A percentile compares a stretch with the other conserved stretches of the same genome.
Evolutionary conservation across 305 asterid genomes (phyloP).

Genomic region (Fraxinus sp.): DNA sequence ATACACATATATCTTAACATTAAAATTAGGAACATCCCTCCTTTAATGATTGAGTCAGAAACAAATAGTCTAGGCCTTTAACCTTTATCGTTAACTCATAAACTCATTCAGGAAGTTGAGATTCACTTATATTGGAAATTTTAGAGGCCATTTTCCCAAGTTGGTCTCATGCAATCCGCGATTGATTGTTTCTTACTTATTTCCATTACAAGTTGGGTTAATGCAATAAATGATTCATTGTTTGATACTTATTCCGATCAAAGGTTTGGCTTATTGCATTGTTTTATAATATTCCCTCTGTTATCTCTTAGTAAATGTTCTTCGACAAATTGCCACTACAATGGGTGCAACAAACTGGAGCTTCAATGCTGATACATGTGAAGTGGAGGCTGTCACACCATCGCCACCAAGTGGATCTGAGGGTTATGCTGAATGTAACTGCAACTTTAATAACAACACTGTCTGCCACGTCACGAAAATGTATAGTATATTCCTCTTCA

Average conservation of each 20-base stretch:
- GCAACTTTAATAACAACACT: constrained; percentile 48
- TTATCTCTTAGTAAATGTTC: constrained; percentile 52
- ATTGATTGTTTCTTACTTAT: not conserved
- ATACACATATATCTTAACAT: not conserved
- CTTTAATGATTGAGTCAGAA: not conserved
- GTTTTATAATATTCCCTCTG: not conserved
- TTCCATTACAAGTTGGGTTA: not conserved
- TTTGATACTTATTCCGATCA: not conserved
- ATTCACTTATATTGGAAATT: not conserved
- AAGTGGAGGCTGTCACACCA: constrained; percentile 45
- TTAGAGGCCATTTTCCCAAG: not conserved
- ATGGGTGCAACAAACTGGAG: constrained; percentile 72
- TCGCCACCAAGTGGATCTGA: constrained; percentile 45
- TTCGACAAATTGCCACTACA: constrained; percentile 58
- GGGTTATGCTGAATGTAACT: constrained; percentile 54
- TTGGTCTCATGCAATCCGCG: not conserved
- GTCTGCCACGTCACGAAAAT: constrained; percentile 60
- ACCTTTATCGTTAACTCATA: not conserved
- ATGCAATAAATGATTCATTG: not conserved
- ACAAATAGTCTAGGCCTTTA: not conserved
- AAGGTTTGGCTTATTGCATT: not conserved
- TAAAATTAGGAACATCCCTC: not conserved
- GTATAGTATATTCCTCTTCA: constrained; percentile 35
- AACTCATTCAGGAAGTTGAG: not conserved
- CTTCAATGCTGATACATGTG: constrained; percentile 62